phyloP scores from a whole-genome alignment of 2,329 filamentous ascomycete genomes.

The Talaromyces sp. region DNA sequence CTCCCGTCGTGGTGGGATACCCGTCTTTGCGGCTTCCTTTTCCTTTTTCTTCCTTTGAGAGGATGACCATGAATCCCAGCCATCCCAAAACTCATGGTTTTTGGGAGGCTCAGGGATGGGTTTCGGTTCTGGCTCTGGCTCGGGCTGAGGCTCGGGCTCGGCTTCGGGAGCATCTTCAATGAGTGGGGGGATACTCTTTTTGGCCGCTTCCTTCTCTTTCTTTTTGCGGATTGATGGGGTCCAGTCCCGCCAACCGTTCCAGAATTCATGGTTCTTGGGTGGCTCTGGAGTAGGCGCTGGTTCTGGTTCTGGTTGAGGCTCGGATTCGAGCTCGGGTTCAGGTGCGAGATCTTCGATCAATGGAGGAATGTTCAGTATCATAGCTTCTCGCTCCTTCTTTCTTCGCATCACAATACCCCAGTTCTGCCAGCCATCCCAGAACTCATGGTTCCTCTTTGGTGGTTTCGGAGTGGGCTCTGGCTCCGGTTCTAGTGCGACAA shows the following conservation, averaged over 20 bases:
- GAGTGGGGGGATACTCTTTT: constrained; percentile 12
- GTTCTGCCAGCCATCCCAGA: constrained; percentile 12
- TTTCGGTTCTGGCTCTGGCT: constrained; percentile 29
- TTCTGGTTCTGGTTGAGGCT: constrained; percentile 32
- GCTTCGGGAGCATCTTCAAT: constrained; percentile 26
- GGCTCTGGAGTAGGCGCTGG: constrained; percentile 21
- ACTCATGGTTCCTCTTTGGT: constrained; percentile 12
- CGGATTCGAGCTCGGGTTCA: constrained; percentile 22
- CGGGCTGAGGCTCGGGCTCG: constrained; percentile 50
- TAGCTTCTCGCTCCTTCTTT: constrained; percentile 16
- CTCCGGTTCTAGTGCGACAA: constrained; percentile 24
- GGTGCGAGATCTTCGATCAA: constrained; percentile 12
- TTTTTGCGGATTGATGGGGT: not conserved
- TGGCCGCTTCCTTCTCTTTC: constrained; percentile 16
- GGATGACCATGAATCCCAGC: not conserved
- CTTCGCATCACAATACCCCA: not conserved
- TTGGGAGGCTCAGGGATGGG: constrained; percentile 15
- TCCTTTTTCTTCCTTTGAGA: constrained; percentile 14
- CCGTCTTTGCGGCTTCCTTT: constrained; percentile 8
- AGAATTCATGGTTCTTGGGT: constrained; percentile 16
- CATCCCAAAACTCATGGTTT: constrained; percentile 18
- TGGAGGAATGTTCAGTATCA: constrained; percentile 14
- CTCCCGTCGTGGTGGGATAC: constrained; percentile 1
- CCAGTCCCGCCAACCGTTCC: constrained; percentile 11
- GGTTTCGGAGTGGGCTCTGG: constrained; percentile 26